Percentiles rank a stretch among this genome's conserved stretches.
Evolutionary conservation across 768 basidiomycete species (phyloP).

Genomic region (Strobilomyces dryophilus): DNA sequence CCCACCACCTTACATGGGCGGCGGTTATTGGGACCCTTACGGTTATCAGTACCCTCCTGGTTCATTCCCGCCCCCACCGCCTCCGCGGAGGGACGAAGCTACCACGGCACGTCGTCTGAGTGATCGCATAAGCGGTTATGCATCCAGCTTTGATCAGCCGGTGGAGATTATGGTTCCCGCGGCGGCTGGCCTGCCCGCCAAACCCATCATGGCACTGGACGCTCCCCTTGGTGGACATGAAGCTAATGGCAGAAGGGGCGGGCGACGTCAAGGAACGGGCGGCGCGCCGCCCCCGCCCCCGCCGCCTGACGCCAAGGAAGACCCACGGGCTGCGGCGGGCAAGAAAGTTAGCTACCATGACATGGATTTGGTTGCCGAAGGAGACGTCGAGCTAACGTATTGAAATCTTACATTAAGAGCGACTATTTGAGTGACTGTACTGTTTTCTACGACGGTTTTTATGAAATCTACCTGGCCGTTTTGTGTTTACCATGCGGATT

Average conservation of each 20-base stretch:
- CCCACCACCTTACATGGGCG: slow-evolving; percentile 37
- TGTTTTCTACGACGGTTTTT: slow-evolving; percentile 14
- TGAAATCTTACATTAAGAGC: slow-evolving; percentile 28
- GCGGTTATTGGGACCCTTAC: slow-evolving; percentile 45
- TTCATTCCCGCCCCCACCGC: slow-evolving; percentile 33
- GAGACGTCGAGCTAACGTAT: slow-evolving; percentile 55
- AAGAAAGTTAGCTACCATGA: slow-evolving; percentile 93
- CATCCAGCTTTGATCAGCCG: slow-evolving; percentile 42
- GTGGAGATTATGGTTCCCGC: slow-evolving; percentile 49
- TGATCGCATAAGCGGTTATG: slow-evolving; percentile 78
- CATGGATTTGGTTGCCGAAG: slow-evolving; percentile 90
- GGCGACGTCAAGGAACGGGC: slow-evolving; percentile 36
- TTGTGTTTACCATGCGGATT: slow-evolving; percentile 24
- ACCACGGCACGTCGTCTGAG: slow-evolving; percentile 63
- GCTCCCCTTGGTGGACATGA: slow-evolving; percentile 43
- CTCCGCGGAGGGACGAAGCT: slow-evolving; percentile 54
- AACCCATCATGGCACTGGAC: slow-evolving; percentile 58
- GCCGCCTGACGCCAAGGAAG: slow-evolving; percentile 86
- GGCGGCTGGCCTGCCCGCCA: slow-evolving; percentile 74
- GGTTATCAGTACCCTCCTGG: slow-evolving; percentile 38
- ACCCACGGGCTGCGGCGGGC: slow-evolving; percentile 86
- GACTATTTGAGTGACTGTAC: slow-evolving; percentile 24
- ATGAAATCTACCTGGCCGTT: slow-evolving; percentile 28
- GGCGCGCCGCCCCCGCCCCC: slow-evolving; percentile 69
- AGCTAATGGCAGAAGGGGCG: slow-evolving; percentile 31